A percentile compares a stretch with the other conserved stretches of the same genome.
These are phyloP conservation scores for Aspergillus sojae DNA, from an alignment of 2,329 filamentous ascomycete species.

Conservation along the genomic window DNA sequence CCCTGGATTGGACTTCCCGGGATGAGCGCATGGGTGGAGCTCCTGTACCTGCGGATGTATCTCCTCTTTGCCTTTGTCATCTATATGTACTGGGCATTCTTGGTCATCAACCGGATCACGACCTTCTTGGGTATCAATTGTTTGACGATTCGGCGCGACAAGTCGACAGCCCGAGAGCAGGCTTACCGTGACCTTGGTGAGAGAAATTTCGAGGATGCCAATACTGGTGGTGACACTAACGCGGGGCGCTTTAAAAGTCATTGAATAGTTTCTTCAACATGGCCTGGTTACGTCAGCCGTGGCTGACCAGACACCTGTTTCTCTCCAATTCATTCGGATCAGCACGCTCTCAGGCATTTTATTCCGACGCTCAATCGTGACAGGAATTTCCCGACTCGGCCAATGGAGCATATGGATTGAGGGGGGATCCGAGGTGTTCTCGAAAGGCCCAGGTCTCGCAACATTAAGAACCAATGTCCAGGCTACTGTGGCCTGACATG, in stretches of 20 bases:
- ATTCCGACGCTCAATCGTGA: neutral
- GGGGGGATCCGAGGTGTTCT: neutral
- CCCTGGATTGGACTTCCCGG: slow-evolving; percentile 72
- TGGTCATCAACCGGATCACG: slow-evolving; percentile 91
- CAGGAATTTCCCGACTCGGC: neutral
- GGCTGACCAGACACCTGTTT: neutral
- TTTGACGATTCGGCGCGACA: slow-evolving; percentile 69
- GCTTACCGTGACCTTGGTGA: slow-evolving; percentile 41
- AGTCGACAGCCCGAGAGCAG: slow-evolving; percentile 35
- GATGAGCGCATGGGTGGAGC: slow-evolving; percentile 67
- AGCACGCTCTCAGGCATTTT: neutral
- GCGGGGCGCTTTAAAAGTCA: slow-evolving; percentile 23
- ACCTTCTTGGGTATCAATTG: slow-evolving; percentile 91
- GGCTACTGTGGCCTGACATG: neutral
- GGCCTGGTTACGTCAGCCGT: neutral
- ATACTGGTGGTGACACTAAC: slow-evolving; percentile 17
- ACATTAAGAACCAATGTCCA: neutral
- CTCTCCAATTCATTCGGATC: neutral
- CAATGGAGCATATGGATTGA: neutral
- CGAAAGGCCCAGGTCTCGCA: neutral
- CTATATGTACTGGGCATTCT: slow-evolving; percentile 89
- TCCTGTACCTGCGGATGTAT: slow-evolving; percentile 82
- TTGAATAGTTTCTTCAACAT: slow-evolving; percentile 12
- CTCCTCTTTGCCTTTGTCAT: slow-evolving; percentile 80
- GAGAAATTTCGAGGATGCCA: slow-evolving; percentile 12